These are phyloP conservation scores for Sporothrix schenckii DNA, from an alignment of 2,329 filamentous ascomycete genomes.

Conservation along the genomic window DNA sequence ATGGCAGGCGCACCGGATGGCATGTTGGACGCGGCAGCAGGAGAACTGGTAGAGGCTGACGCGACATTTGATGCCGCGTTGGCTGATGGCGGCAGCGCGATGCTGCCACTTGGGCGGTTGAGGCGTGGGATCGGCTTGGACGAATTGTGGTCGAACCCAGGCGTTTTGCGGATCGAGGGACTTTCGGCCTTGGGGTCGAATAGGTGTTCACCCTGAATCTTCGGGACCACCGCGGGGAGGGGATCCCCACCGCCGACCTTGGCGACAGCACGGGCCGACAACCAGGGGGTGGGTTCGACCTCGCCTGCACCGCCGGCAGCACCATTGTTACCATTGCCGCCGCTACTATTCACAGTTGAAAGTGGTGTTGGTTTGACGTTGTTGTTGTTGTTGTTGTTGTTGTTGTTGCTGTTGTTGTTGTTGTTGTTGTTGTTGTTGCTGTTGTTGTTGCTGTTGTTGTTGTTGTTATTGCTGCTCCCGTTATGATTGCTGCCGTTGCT, in stretches of 20 bases:
- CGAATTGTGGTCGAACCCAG: constrained; percentile 78
- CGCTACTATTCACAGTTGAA: background rate
- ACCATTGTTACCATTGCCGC: constrained; percentile 6
- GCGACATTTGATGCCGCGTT: constrained; percentile 22
- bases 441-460: constrained; percentile 18
- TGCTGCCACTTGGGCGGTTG: constrained; percentile 46
- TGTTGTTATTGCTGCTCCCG: constrained; percentile 18
- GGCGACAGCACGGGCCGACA: constrained; percentile 68
- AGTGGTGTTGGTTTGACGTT: background rate
- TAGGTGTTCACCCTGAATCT: constrained; percentile 53
- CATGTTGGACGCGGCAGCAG: background rate
- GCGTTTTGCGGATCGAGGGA: constrained; percentile 86
- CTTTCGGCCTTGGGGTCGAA: constrained; percentile 78
- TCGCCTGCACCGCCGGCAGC: background rate
- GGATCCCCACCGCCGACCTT: constrained; percentile 52
- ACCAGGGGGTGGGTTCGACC: constrained; percentile 59
- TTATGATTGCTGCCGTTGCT: constrained; percentile 21
- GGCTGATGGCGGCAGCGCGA: constrained; percentile 39
- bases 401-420: background rate
- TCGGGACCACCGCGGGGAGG: constrained; percentile 47
- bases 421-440: constrained; percentile 28
- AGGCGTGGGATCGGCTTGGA: constrained; percentile 70
- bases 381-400: constrained; percentile 29
- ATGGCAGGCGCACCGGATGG: background rate
- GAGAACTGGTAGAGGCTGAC: background rate